Evolutionary conservation across 768 basidiomycete genomes (phyloP).

Genomic region (Kwoniella mangroviensis): DNA sequence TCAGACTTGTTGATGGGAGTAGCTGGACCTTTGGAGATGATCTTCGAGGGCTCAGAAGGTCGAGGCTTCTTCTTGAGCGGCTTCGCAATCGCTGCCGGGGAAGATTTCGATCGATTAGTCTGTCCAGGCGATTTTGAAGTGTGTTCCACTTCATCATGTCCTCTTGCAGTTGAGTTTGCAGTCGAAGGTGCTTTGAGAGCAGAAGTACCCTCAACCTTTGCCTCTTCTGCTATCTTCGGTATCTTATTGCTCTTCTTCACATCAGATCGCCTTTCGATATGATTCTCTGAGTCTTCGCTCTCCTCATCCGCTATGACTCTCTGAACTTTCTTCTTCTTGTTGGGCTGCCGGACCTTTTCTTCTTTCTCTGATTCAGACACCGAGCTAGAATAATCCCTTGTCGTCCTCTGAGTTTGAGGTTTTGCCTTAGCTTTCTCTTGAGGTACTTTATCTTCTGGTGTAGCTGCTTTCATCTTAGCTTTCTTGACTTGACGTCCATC

Average conservation of each 20-base stretch:
- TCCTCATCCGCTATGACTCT: constrained; percentile 1
- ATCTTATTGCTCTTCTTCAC: background rate
- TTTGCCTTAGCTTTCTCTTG: background rate
- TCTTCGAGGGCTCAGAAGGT: background rate
- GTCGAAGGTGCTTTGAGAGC: background rate
- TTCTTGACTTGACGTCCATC: background rate
- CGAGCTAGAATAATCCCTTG: constrained; percentile 1
- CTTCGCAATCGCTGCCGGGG: background rate
- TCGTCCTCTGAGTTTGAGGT: background rate
- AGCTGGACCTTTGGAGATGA: constrained; percentile 6
- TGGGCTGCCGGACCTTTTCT: background rate
- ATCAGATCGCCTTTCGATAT: background rate
- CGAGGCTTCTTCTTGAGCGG: background rate
- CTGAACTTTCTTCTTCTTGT: constrained; percentile 3
- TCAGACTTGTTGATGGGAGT: constrained; percentile 14
- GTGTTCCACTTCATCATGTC: background rate
- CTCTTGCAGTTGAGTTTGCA: background rate
- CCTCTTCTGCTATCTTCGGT: background rate
- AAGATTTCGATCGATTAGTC: background rate
- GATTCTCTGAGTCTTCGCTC: background rate
- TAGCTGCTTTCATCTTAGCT: background rate
- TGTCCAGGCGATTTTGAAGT: background rate
- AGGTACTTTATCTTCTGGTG: background rate
- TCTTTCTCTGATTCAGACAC: constrained; percentile 1
- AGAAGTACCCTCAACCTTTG: background rate